Evolutionary conservation across 2,329 filamentous ascomycete species (phyloP).

Genomic region (Cadophora luteo-olivacea): DNA sequence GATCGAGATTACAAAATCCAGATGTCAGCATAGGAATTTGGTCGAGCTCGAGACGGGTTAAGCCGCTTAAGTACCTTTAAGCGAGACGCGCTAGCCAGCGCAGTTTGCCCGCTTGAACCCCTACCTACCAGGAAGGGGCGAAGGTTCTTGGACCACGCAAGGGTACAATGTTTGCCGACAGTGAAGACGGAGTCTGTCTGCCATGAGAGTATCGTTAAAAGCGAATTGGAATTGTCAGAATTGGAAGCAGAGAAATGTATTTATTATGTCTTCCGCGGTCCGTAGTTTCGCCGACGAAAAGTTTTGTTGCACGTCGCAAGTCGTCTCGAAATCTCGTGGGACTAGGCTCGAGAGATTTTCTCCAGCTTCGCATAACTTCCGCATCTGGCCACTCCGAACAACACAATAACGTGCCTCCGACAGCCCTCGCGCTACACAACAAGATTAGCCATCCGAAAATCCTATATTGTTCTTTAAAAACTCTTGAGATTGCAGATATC

Average conservation of each 20-base stretch:
- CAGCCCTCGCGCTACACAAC: constrained; percentile 26
- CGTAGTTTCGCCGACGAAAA: constrained; percentile 15
- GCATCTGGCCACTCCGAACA: constrained; percentile 35
- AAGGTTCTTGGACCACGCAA: constrained; percentile 3
- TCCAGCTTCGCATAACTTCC: constrained; percentile 34
- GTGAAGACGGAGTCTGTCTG: not conserved
- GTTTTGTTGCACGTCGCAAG: constrained; percentile 35
- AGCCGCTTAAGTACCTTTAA: not conserved
- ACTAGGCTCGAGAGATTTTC: constrained; percentile 26
- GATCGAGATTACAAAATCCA: not conserved
- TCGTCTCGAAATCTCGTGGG: constrained; percentile 9
- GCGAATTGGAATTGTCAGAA: not conserved
- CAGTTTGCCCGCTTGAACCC: constrained; percentile 10
- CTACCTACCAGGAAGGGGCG: constrained; percentile 4
- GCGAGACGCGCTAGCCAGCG: not conserved
- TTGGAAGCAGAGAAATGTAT: not conserved
- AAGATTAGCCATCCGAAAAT: constrained; percentile 40
- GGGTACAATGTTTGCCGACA: not conserved
- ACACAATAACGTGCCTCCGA: constrained; percentile 32
- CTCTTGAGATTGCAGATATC: constrained; percentile 6
- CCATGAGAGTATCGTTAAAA: not conserved
- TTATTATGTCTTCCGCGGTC: not conserved
- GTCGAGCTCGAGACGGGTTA: not conserved
- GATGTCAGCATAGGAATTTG: not conserved
- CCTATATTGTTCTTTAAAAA: not conserved